These are phyloP conservation scores for Mucor sp. DNA, from an alignment of 371 early-diverging fungal genomes.

Conservation along the genomic window DNA sequence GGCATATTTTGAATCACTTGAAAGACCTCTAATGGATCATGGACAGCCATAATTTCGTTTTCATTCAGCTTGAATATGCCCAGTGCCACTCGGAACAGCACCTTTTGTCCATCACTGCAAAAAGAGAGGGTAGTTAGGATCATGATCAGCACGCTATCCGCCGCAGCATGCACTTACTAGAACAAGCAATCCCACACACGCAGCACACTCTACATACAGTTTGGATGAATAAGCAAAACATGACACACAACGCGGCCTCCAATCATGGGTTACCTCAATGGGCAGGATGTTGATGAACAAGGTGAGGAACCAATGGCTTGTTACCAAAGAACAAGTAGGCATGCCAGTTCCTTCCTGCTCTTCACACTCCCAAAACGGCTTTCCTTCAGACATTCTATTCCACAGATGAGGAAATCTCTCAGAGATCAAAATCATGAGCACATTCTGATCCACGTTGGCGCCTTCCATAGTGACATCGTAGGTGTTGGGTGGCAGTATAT, in stretches of 20 bases:
- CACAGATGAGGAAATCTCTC: constrained; percentile 60
- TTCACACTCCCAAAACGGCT: constrained; percentile 58
- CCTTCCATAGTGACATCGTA: constrained; percentile 85
- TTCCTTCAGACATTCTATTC: constrained; percentile 49
- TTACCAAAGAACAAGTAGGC: constrained; percentile 76
- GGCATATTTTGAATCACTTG: constrained; percentile 76
- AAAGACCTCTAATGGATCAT: constrained; percentile 73
- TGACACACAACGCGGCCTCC: neutral
- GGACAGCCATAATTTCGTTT: constrained; percentile 57
- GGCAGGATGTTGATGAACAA: constrained; percentile 82
- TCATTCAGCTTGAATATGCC: constrained; percentile 80
- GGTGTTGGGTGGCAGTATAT: constrained; percentile 74
- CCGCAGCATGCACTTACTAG: constrained; percentile 48
- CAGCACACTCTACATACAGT: constrained; percentile 57
- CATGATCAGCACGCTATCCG: neutral
- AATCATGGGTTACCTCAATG: constrained; percentile 45
- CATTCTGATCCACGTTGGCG: constrained; percentile 79
- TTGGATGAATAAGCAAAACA: neutral
- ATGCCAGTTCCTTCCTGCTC: constrained; percentile 54
- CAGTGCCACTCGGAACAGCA: constrained; percentile 77
- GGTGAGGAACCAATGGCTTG: constrained; percentile 87
- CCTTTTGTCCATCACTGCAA: constrained; percentile 75
- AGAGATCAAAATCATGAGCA: constrained; percentile 66
- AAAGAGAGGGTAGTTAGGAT: neutral
- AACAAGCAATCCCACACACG: constrained; percentile 88